Evolutionary conservation across 768 basidiomycete genomes (phyloP).

Genomic region (Auricularia sp.): DNA sequence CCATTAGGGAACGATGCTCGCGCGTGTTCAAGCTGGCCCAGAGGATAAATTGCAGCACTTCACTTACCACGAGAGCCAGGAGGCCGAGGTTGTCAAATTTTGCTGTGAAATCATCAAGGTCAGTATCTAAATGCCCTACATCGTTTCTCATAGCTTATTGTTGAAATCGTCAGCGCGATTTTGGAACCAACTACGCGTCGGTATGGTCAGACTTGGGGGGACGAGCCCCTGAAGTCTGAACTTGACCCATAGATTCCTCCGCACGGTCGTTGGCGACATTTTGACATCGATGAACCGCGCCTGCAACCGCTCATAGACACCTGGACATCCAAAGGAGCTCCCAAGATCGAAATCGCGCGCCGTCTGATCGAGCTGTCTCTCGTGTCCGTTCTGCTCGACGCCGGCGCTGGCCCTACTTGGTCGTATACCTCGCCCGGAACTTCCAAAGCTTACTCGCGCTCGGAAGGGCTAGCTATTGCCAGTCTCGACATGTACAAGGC

Average conservation of each 20-base stretch:
- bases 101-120: conserved; percentile 75
- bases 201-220: conserved; percentile 21
- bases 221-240: conserved; percentile 6
- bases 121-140: too few relatives aligned
- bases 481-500: conserved; percentile 80
- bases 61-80: conserved; percentile 69
- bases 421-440: conserved; percentile 49
- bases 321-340: conserved; percentile 43
- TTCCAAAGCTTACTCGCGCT: conserved; percentile 44
- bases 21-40: conserved; percentile 71
- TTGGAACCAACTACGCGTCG: conserved; percentile 51
- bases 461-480: conserved; percentile 80
- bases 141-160: too few relatives aligned
- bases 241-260: conserved; percentile 58
- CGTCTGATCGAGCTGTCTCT: conserved; percentile 82
- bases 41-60: conserved; percentile 74
- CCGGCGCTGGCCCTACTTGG: conserved; percentile 84
- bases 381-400: conserved; percentile 88
- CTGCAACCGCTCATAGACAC: conserved; percentile 47
- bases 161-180: conserved; percentile 63
- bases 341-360: conserved; percentile 41
- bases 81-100: conserved; percentile 57
- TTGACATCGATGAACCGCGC: conserved; percentile 59
- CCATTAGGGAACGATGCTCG: conserved; percentile 80
- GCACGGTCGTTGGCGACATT: conserved; percentile 84